phyloP scores from a whole-genome alignment of 2,329 filamentous ascomycete species.

The Colletotrichum sp. region DNA sequence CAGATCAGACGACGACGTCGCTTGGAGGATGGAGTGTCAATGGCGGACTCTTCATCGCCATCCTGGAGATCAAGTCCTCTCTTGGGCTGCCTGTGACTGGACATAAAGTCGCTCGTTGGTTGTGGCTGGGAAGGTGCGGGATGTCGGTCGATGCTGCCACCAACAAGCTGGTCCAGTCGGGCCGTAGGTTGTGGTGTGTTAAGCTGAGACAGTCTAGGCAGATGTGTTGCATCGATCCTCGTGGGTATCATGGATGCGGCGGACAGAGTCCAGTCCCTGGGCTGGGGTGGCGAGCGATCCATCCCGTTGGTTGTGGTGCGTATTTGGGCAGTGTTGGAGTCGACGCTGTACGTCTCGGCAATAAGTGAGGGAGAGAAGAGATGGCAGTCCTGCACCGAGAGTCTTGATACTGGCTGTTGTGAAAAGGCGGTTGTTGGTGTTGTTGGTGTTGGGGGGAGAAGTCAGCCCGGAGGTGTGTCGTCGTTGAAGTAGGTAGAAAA shows the following conservation, averaged over 20 bases:
- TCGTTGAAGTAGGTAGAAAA: neutral
- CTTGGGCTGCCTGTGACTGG: neutral
- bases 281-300: neutral
- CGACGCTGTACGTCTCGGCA: neutral
- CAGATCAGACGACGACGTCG: neutral
- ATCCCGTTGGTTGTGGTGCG: neutral
- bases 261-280: neutral
- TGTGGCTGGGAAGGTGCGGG: neutral
- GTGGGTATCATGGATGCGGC: neutral
- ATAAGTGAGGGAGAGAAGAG: neutral
- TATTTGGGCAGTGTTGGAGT: neutral
- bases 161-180: neutral
- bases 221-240: neutral
- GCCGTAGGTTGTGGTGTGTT: neutral
- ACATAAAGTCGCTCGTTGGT: neutral
- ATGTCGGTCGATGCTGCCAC: neutral
- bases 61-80: neutral
- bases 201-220: neutral
- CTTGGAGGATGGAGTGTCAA: neutral
- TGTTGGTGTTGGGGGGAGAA: neutral
- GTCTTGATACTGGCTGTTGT: neutral
- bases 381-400: neutral
- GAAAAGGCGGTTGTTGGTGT: neutral
- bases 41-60: neutral
- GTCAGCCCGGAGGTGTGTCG: neutral